Conservation (phyloP, 2,329 filamentous ascomycete species). For the Lanzia echinophila region DNA sequence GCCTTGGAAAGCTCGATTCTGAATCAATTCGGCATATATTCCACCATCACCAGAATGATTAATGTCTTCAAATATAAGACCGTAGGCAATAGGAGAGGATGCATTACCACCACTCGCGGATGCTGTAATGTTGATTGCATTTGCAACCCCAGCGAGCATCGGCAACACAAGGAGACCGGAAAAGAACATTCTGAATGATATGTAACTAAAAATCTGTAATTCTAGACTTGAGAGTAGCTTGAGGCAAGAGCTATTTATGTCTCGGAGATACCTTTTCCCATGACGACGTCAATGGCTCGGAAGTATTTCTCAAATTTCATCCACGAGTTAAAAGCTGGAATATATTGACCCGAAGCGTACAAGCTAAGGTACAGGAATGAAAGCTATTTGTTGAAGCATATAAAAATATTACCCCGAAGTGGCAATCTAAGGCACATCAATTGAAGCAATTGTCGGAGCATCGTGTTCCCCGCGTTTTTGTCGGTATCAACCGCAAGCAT, state of each 20-base stretch:
- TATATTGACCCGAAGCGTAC: neutral
- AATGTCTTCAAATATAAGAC: constrained; percentile 30
- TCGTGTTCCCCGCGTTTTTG: neutral
- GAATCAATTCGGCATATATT: constrained; percentile 60
- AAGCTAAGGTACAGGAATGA: neutral
- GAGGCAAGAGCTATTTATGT: neutral
- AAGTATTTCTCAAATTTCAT: neutral
- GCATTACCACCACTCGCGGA: constrained; percentile 24
- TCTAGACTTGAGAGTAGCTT: neutral
- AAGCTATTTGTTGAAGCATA: neutral
- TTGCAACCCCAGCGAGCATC: constrained; percentile 15
- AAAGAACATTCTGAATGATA: constrained; percentile 4
- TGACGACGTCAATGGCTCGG: neutral
- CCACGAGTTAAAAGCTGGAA: neutral
- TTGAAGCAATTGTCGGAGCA: neutral
- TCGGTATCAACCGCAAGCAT: neutral
- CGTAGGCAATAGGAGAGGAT: constrained; percentile 24
- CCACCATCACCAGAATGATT: constrained; percentile 29
- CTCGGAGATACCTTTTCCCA: constrained; percentile 6
- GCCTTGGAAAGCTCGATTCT: constrained; percentile 63
- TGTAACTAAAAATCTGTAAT: neutral
- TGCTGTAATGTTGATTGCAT: constrained; percentile 24
- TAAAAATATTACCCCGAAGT: neutral
- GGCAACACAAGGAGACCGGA: neutral
- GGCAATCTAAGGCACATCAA: no score